Conservation (phyloP, 139 green algal species). For the Deuterostichococcus epilithicus region DNA sequence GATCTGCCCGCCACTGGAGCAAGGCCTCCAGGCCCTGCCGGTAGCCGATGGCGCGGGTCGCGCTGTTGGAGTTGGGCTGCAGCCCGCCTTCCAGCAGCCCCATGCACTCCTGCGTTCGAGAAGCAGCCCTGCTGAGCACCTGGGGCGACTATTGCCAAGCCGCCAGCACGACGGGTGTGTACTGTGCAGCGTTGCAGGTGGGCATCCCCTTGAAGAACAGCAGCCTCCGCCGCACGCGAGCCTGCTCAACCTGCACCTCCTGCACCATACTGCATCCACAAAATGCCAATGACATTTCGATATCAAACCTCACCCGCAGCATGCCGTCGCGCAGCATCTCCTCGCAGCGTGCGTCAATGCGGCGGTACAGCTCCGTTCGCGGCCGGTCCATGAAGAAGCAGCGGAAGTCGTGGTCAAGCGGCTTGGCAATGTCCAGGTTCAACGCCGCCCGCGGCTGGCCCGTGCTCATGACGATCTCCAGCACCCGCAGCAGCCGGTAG, state of each 20-base stretch:
- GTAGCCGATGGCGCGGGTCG: conserved; percentile 73
- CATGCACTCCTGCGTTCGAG: conserved; percentile 15
- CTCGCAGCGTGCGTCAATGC: conserved; percentile 71
- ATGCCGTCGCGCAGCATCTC: conserved; percentile 65
- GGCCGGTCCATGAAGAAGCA: conserved; percentile 82
- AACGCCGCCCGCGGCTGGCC: conserved; percentile 27
- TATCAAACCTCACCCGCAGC: conserved; percentile 19
- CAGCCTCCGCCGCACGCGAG: conserved; percentile 52
- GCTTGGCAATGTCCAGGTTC: conserved; percentile 14
- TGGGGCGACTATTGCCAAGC: too few relatives aligned
- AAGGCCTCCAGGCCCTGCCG: conserved; percentile 48
- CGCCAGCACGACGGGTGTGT: too few relatives aligned
- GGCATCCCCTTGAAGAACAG: too few relatives aligned
- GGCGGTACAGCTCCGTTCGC: conserved; percentile 64
- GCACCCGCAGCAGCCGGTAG: conserved; percentile 79
- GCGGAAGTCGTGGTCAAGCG: conserved; percentile 54
- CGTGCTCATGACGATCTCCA: conserved; percentile 68
- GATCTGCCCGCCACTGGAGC: conserved; percentile 7
- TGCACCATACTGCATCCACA: too few relatives aligned
- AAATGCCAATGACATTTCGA: too few relatives aligned
- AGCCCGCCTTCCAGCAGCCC: conserved; percentile 54
- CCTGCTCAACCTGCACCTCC: conserved; percentile 35
- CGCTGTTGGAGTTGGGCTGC: conserved; percentile 50
- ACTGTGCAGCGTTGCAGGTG: too few relatives aligned
- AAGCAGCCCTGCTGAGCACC: too few relatives aligned